Conservation (phyloP, 1,284 basidiomycete species). For the Malassezia obtusa region DNA sequence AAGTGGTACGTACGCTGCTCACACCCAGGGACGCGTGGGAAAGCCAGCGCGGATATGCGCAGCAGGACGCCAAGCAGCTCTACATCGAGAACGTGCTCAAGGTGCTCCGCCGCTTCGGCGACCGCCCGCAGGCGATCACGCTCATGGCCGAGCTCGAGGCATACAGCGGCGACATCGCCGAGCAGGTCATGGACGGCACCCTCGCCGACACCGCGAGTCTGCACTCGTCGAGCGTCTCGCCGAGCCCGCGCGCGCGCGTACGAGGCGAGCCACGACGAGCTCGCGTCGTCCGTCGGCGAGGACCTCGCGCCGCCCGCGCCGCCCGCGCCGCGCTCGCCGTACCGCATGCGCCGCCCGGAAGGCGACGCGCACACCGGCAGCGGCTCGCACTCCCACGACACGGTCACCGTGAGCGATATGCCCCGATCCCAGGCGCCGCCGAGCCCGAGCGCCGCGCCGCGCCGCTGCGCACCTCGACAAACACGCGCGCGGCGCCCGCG, state of each 20-base stretch:
- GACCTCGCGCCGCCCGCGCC: not conserved
- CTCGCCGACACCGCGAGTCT: slow-evolving; percentile 20
- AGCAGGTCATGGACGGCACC: slow-evolving; percentile 57
- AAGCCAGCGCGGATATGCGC: slow-evolving; percentile 70
- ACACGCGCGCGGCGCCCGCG: not conserved
- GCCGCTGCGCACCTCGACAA: not conserved
- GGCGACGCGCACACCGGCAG: slow-evolving; percentile 3
- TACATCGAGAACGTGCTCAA: slow-evolving; percentile 81
- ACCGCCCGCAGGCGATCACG: slow-evolving; percentile 65
- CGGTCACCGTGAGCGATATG: slow-evolving; percentile 15
- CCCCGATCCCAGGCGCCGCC: not conserved
- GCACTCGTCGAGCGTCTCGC: slow-evolving; percentile 12
- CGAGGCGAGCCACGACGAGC: not conserved
- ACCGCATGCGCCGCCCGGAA: not conserved
- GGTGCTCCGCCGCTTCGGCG: slow-evolving; percentile 71
- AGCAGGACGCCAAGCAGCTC: slow-evolving; percentile 72
- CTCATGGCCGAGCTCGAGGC: slow-evolving; percentile 74
- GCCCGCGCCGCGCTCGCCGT: not conserved
- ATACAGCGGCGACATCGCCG: slow-evolving; percentile 61
- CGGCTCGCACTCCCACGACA: slow-evolving; percentile 14
- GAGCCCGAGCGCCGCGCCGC: not conserved
- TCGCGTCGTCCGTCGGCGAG: slow-evolving; percentile 1
- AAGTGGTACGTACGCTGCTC: slow-evolving; percentile 62
- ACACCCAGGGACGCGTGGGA: slow-evolving; percentile 78
- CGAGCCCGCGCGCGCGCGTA: slow-evolving; percentile 7